phyloP scores from a whole-genome alignment of 805 yeast species.

The Starmera caribaea region DNA sequence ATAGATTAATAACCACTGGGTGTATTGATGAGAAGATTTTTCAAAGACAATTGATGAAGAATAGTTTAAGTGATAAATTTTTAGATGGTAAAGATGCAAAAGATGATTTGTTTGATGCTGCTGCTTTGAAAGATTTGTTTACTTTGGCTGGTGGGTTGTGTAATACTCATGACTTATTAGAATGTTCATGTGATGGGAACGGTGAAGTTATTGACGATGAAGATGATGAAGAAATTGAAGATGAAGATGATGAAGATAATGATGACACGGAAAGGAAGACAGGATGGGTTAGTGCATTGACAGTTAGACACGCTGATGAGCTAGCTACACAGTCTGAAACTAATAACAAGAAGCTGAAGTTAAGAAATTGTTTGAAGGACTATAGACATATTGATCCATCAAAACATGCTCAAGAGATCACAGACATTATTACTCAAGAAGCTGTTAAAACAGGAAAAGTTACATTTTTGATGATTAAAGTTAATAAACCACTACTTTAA shows the following conservation, averaged over 20 bases:
- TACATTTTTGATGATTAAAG: slow-evolving; percentile 33
- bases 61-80: slow-evolving; percentile 9
- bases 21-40: slow-evolving; percentile 90
- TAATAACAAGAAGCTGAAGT: slow-evolving; percentile 28
- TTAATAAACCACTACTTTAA: slow-evolving; percentile 18
- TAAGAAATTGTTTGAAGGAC: slow-evolving; percentile 49
- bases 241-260: slow-evolving; percentile 15
- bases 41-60: slow-evolving; percentile 84
- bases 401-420: slow-evolving; percentile 9
- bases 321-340: slow-evolving; percentile 2
- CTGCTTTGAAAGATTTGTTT: slow-evolving; percentile 70
- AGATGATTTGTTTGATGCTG: slow-evolving; percentile 57
- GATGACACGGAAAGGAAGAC: slow-evolving; percentile 8
- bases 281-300: slow-evolving; percentile 53
- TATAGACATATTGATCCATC: slow-evolving; percentile 56
- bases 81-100: slow-evolving; percentile 28
- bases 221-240: slow-evolving; percentile 8
- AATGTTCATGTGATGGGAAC: slow-evolving; percentile 49
- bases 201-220: slow-evolving; percentile 28
- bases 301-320: slow-evolving; percentile 17
- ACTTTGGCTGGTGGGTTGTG: slow-evolving; percentile 39
- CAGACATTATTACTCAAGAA: slow-evolving; percentile 25
- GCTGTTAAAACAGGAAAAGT: slow-evolving; percentile 19
- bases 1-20: slow-evolving; percentile 79
- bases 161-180: slow-evolving; percentile 72